phyloP scores from a whole-genome alignment of 2,329 filamentous ascomycete species.

The Colletotrichum tamarilloi region DNA sequence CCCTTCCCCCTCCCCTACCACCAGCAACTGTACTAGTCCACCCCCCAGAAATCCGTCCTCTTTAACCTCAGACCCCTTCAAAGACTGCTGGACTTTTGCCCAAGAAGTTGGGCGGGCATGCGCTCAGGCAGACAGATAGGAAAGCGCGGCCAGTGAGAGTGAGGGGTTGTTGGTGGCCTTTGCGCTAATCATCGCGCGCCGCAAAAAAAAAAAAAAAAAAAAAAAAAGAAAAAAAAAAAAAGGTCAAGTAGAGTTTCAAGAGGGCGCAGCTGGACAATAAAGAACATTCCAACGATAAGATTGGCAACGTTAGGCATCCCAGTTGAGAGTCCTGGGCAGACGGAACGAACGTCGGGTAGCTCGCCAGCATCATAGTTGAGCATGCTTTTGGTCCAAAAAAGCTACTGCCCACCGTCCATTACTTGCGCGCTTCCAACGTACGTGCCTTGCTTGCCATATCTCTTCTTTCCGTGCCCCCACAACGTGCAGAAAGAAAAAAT shows the following conservation, averaged over 20 bases:
- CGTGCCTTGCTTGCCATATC: too few relatives aligned
- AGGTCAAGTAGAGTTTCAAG: background rate
- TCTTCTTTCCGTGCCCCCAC: background rate
- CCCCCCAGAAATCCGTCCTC: too few relatives aligned
- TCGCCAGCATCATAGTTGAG: background rate
- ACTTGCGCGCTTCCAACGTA: background rate
- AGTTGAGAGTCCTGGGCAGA: background rate
- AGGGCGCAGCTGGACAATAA: background rate
- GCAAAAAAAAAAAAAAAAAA: too few relatives aligned
- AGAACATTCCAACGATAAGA: background rate
- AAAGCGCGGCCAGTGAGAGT: background rate
- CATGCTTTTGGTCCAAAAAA: conserved; percentile 3
- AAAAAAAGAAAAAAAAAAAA: background rate
- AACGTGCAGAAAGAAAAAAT: background rate
- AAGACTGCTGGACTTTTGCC: background rate
- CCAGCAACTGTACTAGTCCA: background rate
- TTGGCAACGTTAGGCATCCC: background rate
- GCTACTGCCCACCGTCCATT: conserved; percentile 14
- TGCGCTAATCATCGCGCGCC: background rate
- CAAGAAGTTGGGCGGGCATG: background rate
- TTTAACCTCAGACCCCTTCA: background rate
- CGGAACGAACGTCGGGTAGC: conserved; percentile 10
- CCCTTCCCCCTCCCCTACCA: background rate
- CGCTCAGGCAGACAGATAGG: background rate
- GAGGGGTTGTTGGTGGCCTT: background rate